Evolutionary conservation across 2,329 filamentous ascomycete genomes (phyloP).

Genomic region (Sporothrix phasma): DNA sequence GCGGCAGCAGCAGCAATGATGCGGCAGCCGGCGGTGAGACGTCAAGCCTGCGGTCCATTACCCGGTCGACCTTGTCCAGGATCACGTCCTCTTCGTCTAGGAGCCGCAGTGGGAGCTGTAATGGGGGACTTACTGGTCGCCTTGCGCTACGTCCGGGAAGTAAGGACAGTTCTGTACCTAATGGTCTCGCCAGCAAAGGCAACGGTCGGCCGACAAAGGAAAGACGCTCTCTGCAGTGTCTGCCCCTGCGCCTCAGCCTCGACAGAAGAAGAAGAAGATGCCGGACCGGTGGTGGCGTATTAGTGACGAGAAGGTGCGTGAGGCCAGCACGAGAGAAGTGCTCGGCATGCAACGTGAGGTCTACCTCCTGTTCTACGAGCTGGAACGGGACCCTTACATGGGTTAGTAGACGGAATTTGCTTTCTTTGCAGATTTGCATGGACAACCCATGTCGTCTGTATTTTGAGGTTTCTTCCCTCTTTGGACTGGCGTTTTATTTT

Average conservation of each 20-base stretch:
- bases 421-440: neutral
- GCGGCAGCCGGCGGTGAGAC: slow-evolving; percentile 39
- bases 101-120: slow-evolving; percentile 18
- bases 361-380: slow-evolving; percentile 91
- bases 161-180: neutral
- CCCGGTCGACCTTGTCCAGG: slow-evolving; percentile 42
- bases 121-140: neutral
- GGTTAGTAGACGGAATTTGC: neutral
- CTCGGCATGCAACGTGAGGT: slow-evolving; percentile 91
- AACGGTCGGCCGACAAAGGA: neutral
- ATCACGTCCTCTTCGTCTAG: slow-evolving; percentile 31
- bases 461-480: neutral
- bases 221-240: neutral
- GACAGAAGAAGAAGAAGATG: slow-evolving; percentile 34
- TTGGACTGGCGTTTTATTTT: neutral
- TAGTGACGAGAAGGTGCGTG: slow-evolving; percentile 92
- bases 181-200: neutral
- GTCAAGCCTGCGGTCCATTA: slow-evolving; percentile 45
- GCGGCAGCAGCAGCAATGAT: slow-evolving; percentile 29
- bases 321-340: slow-evolving; percentile 85
- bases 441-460: too few relatives aligned
- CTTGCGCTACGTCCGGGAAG: slow-evolving; percentile 1
- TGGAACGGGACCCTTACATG: slow-evolving; percentile 40
- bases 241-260: neutral
- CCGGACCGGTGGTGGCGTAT: slow-evolving; percentile 92